Evolutionary conservation across 2,329 filamentous ascomycete genomes (phyloP), one percentile per base, ranked within the genome.

Genomic region (Neofusicoccum cordaticola): DNA sequence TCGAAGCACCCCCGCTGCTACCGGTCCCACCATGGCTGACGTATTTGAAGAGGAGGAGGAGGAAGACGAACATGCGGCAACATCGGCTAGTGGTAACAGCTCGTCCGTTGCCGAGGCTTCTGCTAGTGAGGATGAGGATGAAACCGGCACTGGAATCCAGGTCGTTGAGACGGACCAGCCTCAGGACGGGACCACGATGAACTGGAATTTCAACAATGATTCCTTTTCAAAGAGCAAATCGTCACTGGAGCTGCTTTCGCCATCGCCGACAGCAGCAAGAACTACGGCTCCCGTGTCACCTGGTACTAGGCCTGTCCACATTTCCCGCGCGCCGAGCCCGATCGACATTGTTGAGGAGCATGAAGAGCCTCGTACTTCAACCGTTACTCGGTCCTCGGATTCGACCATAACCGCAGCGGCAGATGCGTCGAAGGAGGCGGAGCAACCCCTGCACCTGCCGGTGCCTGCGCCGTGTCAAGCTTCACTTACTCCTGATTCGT

Each of bases 31-130:
- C 0, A 93, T 95, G 90, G 90, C 89, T 0, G 91, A 94, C 73
- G 91, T 95, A 0, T 95, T 94, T 68, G 91, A 95, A 70, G 91
- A 93, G 34, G 91, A 93, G 68, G 89, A 91, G 70, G 83, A 87
- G 19, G 79, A 81, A 67, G 78, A 79, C 68, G 83, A 87, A 12
- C 82, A 82, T 22, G 79, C 80, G 67, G 78, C 78, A 69, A 42
- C 52, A 11, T 50, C 62, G 22, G 34, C 56, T 39, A 64, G 22
- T 42, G 37, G 60, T 41, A 52, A 44, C 39, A 52, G 52, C n/a
- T 64, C 56, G 27, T 58, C 62, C n/a, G 62, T 67, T 41, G 65
- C 65, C 15, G 68, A 66, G n/a, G 53, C 66, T 60, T 60, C 56
- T 9, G 41, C 41, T 37, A 68, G 48, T 19, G 71, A 72, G 17